Conservation (phyloP, 345 rosid genomes). For the Moricandia arvensis region DNA sequence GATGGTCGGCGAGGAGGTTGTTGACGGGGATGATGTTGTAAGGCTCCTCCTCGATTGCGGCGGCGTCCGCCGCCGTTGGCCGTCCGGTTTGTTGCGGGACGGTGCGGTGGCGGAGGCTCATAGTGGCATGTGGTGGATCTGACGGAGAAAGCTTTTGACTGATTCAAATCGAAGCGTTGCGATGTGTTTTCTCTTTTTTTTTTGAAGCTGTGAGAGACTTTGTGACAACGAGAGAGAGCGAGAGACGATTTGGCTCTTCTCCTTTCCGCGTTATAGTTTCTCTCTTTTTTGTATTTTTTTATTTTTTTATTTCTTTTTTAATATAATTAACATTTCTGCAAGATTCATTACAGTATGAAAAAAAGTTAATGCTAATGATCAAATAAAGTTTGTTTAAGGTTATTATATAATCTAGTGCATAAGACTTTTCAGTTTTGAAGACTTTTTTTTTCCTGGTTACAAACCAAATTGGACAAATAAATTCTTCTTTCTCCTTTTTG, state of each 20-base stretch:
- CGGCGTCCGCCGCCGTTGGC: slow-evolving; percentile 34
- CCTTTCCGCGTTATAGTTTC: slow-evolving; percentile 39
- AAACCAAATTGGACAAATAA: not conserved
- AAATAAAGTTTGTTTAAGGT: not conserved
- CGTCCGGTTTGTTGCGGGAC: slow-evolving; percentile 31
- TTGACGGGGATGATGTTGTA: slow-evolving; percentile 88
- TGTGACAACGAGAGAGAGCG: slow-evolving; percentile 21
- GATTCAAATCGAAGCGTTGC: slow-evolving; percentile 22
- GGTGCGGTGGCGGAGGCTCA: slow-evolving; percentile 52
- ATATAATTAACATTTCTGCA: not conserved
- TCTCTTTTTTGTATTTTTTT: not conserved
- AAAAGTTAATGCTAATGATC: not conserved
- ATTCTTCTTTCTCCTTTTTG: not conserved
- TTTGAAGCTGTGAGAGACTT: slow-evolving; percentile 5
- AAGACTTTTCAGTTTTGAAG: not conserved
- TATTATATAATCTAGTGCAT: not conserved
- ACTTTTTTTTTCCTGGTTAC: not conserved
- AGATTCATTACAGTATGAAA: not conserved
- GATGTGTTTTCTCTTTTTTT: not conserved
- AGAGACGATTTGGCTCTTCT: slow-evolving; percentile 16
- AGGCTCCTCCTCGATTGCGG: slow-evolving; percentile 47
- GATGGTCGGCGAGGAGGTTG: slow-evolving; percentile 94
- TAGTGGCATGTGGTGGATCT: slow-evolving; percentile 38
- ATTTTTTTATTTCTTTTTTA: not conserved
- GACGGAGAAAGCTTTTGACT: not conserved